Evolutionary conservation across 257 asterid genomes (phyloP).

Genomic region (Ilex asprella): DNA sequence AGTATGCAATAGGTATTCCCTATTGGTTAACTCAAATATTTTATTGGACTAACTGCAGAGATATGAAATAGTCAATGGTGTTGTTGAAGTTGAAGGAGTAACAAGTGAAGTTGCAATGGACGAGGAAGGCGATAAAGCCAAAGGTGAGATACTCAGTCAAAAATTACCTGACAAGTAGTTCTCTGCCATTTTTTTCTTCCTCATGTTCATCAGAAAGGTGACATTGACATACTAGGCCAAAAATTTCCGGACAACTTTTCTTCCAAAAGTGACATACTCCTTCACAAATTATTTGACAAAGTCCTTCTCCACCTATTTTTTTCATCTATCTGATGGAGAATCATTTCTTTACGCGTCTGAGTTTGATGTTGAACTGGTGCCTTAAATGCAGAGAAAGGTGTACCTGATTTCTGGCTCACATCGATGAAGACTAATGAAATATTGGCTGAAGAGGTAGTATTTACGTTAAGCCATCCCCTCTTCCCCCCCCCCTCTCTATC

Average conservation of each 20-base stretch:
- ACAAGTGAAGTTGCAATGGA: constrained; percentile 25
- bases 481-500: background rate
- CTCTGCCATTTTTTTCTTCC: background rate
- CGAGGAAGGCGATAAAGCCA: constrained; percentile 33
- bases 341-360: background rate
- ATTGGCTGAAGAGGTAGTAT: constrained; percentile 59
- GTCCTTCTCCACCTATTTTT: background rate
- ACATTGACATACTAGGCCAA: too few species aligned
- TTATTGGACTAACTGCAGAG: constrained; percentile 38
- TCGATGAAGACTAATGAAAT: constrained; percentile 65
- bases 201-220: background rate
- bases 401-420: constrained; percentile 64
- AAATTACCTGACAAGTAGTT: background rate
- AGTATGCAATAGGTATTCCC: background rate
- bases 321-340: background rate
- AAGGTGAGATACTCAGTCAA: constrained; percentile 24
- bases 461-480: background rate
- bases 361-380: background rate
- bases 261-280: background rate
- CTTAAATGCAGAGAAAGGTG: constrained; percentile 57
- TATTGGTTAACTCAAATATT: background rate
- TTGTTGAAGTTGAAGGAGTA: constrained; percentile 63
- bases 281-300: background rate
- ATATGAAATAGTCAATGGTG: constrained; percentile 64
- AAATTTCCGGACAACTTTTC: too few species aligned